These are phyloP conservation scores for Parascedosporium putredinis DNA, from an alignment of 2,329 filamentous ascomycete genomes.

Conservation along the genomic window DNA sequence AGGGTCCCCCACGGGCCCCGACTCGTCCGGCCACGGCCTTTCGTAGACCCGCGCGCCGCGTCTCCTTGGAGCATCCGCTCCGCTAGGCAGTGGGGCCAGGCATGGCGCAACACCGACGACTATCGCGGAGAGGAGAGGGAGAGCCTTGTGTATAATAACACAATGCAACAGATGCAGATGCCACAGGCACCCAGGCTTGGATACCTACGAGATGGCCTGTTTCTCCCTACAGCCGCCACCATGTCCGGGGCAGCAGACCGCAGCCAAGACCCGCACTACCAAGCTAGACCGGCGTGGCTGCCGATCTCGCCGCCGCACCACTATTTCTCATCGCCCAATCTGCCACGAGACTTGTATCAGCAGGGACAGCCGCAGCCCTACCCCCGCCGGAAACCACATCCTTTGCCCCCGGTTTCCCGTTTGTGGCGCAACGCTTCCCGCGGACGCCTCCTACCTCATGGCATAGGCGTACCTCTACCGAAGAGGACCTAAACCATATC, in stretches of 20 bases:
- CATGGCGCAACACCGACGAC: neutral
- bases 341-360: neutral
- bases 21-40: neutral
- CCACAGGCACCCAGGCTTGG: neutral
- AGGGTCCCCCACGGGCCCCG: neutral
- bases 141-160: neutral
- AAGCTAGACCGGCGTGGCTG: neutral
- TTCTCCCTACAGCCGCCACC: too few relatives aligned
- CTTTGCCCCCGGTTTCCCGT: neutral
- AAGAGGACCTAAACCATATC: constrained; percentile 1
- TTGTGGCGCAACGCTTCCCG: neutral
- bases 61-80: neutral
- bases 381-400: neutral
- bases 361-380: neutral
- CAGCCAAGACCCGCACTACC: neutral
- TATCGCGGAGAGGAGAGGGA: neutral
- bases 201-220: neutral
- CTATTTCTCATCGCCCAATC: neutral
- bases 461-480: neutral
- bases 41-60: neutral
- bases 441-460: neutral
- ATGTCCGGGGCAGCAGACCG: neutral
- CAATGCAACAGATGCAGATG: neutral
- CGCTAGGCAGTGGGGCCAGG: neutral
- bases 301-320: neutral